Base-by-base conservation (phyloP, 768 basidiomycete species). In the Lactifluus echinatus region DNA sequence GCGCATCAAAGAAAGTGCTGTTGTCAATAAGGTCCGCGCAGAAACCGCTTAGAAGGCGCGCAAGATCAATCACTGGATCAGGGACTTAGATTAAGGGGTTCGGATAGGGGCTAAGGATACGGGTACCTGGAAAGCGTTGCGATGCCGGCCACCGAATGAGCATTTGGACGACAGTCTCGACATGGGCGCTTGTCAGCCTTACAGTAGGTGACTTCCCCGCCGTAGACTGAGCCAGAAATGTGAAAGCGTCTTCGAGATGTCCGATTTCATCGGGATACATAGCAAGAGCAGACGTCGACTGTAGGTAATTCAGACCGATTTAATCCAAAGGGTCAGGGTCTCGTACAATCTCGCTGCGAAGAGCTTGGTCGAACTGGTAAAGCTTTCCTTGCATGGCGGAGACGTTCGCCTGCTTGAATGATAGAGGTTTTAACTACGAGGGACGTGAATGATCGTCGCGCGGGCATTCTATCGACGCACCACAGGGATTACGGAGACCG, bases 401-500 rank as follows among this genome's bases (percentile, higher is more conserved):
- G 26, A 94, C 78, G 68, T 83, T 84, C 2, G 84, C 89, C 74
- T 92, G 89, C 62, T 88, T 90, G 75, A 97, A 95, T n/a, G 78
- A 74, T 19, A 91, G 78, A 42, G 78, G 75, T 37, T 77, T 81
- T 42, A 76, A 73, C 89, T 91, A 63, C 19, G 21, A 40, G 33
- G 4, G 19, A 11, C 11, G 28, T 43, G 43, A 56, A 42, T 12
- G 15, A 24, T 24, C 14, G 17, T 42, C 26, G 19, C n/a, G 31
- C 6, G 4, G 23, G 11, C 29, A 45, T 29, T 44, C 28, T 39
- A 40, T 50, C 2, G 50, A 46, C 63, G 15, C 37, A 63, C 63
- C 43, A 62, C 57, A 39, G 63, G 63, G 23, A 63, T 55, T 40
- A 63, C 33, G 8, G 60, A 45, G 11, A 36, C n/a, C 1, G 34